These are phyloP conservation scores for Coprinopsis cinerea DNA, from an alignment of 768 basidiomycete genomes.

Conservation along the genomic window DNA sequence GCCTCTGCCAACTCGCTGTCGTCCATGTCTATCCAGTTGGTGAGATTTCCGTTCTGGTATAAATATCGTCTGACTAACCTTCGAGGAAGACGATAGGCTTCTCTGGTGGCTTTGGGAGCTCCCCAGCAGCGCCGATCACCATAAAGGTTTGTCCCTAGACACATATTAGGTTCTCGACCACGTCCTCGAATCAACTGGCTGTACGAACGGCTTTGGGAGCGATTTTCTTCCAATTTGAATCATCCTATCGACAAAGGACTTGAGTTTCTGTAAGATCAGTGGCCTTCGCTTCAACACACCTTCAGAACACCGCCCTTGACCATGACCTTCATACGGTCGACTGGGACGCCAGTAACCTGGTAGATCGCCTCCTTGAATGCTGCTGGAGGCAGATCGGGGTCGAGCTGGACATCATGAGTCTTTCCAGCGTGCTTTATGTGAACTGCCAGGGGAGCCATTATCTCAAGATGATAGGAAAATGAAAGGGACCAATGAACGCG, in stretches of 20 bases:
- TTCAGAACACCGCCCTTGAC: conserved; percentile 89
- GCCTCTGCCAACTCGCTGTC: conserved; percentile 75
- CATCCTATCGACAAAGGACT: conserved; percentile 52
- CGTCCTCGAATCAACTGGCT: background rate
- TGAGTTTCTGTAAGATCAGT: background rate
- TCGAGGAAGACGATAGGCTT: conserved; percentile 81
- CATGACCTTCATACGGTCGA: conserved; percentile 96
- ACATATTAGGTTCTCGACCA: background rate
- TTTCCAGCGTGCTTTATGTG: conserved; percentile 91
- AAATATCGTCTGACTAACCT: conserved; percentile 37
- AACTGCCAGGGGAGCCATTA: conserved; percentile 67
- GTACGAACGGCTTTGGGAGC: conserved; percentile 70
- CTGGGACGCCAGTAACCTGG: conserved; percentile 76
- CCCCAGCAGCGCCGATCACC: conserved; percentile 91
- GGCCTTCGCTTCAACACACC: conserved; percentile 36
- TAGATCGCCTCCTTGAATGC: conserved; percentile 84
- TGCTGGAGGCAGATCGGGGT: conserved; percentile 60
- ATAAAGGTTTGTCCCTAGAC: conserved; percentile 81
- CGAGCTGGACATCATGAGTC: conserved; percentile 61
- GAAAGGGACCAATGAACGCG: conserved; percentile 10
- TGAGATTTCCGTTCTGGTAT: background rate
- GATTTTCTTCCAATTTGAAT: conserved; percentile 80
- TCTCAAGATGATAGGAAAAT: conserved; percentile 9
- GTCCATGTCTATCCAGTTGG: conserved; percentile 62
- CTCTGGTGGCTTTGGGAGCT: conserved; percentile 82